Evolutionary conservation across 2,329 filamentous ascomycete species (phyloP), one percentile per base, ranked within the genome.

Genomic region (Fusarium robinianum): DNA sequence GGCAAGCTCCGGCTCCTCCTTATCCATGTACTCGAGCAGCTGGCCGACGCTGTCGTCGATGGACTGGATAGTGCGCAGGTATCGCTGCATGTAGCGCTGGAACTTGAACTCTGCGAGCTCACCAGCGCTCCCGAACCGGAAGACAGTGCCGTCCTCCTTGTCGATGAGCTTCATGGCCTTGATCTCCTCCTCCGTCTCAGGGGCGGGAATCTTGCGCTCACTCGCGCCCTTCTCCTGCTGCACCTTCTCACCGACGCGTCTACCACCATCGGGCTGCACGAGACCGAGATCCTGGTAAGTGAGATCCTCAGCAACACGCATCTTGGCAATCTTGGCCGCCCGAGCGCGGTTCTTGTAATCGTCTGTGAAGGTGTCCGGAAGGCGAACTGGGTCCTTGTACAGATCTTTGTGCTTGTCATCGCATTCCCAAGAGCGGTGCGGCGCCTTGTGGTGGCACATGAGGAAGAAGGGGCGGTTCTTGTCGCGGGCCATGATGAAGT

Each of bases 371-470:
- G 76, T 79, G 19, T 79, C 75, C 0, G 77, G 76, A 0, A 78
- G 52, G n/a, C 63, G 63, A 33, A 78, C 63, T 2, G 68, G 68
- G 10, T 78, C 71, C 3, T 60, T 67, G 58, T 78, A 79, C 2
- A 79, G 57, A 24, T 70, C 22, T 47, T 72, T 73, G 61, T 79
- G 73, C 50, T 74, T 74, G 5, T 66, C 57, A 43, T 78, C 64
- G 44, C 65, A 77, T 51, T 79, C 75, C 76, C 76, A 79, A 14
- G 66, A 70, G 4, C 75, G 67, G 52, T 79, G 77, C 0, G 77
- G 76, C 3, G 77, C 77, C 53, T 80, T 80, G 60, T 79, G 76
- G 51, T 79, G 77, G 55, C 75, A 79, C 77, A 79, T 79, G 33
- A 77, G 51, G 54, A 78, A 79, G 60, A 79, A 79, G 0, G 75